A percentile compares a stretch with the other conserved stretches of the same genome.
Conservation (phyloP, 225 moss, liverwort and hornwort genomes). For the Lunularia cruciata region DNA sequence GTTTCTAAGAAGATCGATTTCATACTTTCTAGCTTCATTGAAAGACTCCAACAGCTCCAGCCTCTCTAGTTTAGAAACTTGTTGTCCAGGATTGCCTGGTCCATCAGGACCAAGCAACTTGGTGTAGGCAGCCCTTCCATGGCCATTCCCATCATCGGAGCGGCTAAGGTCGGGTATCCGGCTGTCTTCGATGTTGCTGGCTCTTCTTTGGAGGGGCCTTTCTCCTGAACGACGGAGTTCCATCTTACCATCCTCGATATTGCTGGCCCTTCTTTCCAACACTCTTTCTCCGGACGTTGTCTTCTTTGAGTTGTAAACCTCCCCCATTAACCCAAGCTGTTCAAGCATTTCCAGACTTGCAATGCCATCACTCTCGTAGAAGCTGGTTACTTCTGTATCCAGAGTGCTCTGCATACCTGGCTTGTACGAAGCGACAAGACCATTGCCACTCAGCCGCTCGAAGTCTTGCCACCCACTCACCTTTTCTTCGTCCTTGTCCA, state of each 20-base stretch:
- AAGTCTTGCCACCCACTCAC: slow-evolving; percentile 37
- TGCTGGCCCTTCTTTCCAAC: slow-evolving; percentile 23
- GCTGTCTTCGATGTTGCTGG: slow-evolving; percentile 26
- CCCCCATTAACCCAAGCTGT: slow-evolving; percentile 39
- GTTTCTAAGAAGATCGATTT: slow-evolving; percentile 26
- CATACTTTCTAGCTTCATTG: slow-evolving; percentile 28
- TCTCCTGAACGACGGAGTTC: slow-evolving; percentile 25
- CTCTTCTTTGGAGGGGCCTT: slow-evolving; percentile 8
- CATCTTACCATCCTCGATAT: slow-evolving; percentile 27
- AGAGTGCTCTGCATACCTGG: slow-evolving; percentile 40
- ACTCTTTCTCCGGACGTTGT: slow-evolving; percentile 21
- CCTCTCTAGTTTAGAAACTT: slow-evolving; percentile 15
- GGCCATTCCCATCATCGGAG: slow-evolving; percentile 26
- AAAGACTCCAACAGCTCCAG: slow-evolving; percentile 26
- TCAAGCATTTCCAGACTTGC: slow-evolving; percentile 45
- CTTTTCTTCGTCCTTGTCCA: slow-evolving; percentile 49
- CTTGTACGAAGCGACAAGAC: slow-evolving; percentile 36
- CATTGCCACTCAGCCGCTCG: slow-evolving; percentile 25
- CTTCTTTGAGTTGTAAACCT: slow-evolving; percentile 26
- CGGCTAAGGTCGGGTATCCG: slow-evolving; percentile 19
- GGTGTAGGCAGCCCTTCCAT: slow-evolving; percentile 1
- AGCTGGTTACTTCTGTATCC: slow-evolving; percentile 42
- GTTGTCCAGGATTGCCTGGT: slow-evolving; percentile 11
- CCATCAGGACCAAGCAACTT: slow-evolving; percentile 26
- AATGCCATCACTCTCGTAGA: slow-evolving; percentile 41